Evolutionary conservation across 2,329 filamentous ascomycete species (phyloP), one percentile per base, ranked within the genome.

Genomic region (Ambrosiella cleistominuta): DNA sequence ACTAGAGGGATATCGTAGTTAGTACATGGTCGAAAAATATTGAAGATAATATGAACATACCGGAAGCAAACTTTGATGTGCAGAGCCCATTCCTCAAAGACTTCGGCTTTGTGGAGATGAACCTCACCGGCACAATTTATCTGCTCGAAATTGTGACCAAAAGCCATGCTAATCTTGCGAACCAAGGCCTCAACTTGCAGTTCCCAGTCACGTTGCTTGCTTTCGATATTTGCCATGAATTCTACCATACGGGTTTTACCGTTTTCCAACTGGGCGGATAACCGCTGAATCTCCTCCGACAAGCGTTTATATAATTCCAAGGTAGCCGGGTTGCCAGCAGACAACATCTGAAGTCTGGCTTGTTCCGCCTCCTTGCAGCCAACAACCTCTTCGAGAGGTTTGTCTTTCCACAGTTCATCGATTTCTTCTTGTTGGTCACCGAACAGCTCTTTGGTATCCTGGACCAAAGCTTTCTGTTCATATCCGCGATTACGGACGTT

Each of bases 71-170:
- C 93, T 69, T 85, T 84, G 67, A 98, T 94, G 67, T 95, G 84
- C 61, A 98, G 84, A 1, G 88, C 83, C 93, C 93, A 98, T 61
- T 86, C 81, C 59, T 94, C 88, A 70, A 97, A 98, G 67, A 97
- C 88, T 19, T 88, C 85, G 63, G 89, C 86, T 69, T 97, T 97
- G 74, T 90, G 79, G 3, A 98, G 76, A 61, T 78, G 78, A 3
- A 98, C 89, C 69, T 97, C 87, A 40, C 93, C 93, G 4, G 90
- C 90, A 68, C 93, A 97, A 63, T 84, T 88, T 66, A 98, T 97
- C 68, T 91, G 85, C 65, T 88, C 81, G 68, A 98, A 97, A 66
- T 95, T 97, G 68, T 91, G 85, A 5, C 85, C 82, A 69, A 98
- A 98, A 0, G 90, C 90, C 54, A 88, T 81, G 67, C 88, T 95